phyloP scores from a whole-genome alignment of 2,329 filamentous ascomycete genomes.

The Lasiodiplodia citricola region DNA sequence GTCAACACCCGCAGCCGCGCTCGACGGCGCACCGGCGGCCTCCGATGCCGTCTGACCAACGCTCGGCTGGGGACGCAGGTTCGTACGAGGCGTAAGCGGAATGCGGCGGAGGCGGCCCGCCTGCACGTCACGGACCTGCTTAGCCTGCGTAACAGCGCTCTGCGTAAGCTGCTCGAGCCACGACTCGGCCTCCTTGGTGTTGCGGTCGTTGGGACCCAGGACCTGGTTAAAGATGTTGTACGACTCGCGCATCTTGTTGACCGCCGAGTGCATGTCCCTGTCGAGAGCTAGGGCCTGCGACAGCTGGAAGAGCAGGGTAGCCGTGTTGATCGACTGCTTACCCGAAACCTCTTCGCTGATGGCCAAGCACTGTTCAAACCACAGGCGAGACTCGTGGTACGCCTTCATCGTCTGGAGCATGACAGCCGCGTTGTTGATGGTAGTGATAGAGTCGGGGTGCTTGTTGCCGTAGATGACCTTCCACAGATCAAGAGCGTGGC shows the following conservation, averaged over 20 bases:
- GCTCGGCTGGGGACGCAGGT: constrained; percentile 66
- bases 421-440: constrained; percentile 96
- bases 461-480: constrained; percentile 93
- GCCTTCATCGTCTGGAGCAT: constrained; percentile 97
- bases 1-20: constrained; percentile 30
- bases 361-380: constrained; percentile 92
- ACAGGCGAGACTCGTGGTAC: constrained; percentile 91
- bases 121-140: constrained; percentile 87
- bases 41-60: constrained; percentile 63
- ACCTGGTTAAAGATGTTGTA: constrained; percentile 93
- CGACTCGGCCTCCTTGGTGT: constrained; percentile 96
- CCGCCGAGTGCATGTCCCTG: constrained; percentile 88
- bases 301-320: constrained; percentile 94
- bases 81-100: constrained; percentile 67
- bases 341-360: constrained; percentile 92
- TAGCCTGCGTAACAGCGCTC: constrained; percentile 92
- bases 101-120: constrained; percentile 73
- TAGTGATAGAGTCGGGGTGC: constrained; percentile 97
- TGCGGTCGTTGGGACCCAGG: constrained; percentile 88
- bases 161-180: constrained; percentile 97
- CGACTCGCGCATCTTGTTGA: constrained; percentile 92
- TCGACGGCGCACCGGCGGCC: constrained; percentile 45
- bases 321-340: constrained; percentile 87
- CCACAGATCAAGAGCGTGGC: constrained; percentile 93
- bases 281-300: constrained; percentile 96